Percentiles rank a stretch among this genome's conserved stretches.
phyloP scores from a whole-genome alignment of 192 early-diverging fungal genomes.

The Linnemannia hyalina region DNA sequence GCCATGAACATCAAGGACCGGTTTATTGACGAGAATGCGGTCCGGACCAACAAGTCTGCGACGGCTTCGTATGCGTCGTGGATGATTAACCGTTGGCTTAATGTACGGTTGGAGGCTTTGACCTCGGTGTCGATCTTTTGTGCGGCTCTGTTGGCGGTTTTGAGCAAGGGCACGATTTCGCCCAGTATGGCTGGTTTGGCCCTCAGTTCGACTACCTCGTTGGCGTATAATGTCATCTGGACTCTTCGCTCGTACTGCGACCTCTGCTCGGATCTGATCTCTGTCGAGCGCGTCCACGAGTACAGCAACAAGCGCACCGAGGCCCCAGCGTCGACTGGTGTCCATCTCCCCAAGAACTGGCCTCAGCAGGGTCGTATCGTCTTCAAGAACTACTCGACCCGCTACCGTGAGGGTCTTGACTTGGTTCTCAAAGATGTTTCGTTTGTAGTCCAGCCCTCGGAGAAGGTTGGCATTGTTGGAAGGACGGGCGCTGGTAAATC shows the following conservation, averaged over 20 bases:
- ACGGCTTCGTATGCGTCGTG: constrained; percentile 22
- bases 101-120: constrained; percentile 76
- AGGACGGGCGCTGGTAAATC: constrained; percentile 59
- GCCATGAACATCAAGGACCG: constrained; percentile 78
- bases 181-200: constrained; percentile 88
- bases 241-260: constrained; percentile 74
- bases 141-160: constrained; percentile 70
- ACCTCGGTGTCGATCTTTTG: constrained; percentile 74
- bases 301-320: constrained; percentile 49
- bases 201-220: constrained; percentile 80
- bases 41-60: constrained; percentile 70
- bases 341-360: constrained; percentile 41
- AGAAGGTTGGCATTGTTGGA: constrained; percentile 58
- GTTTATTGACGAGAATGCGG: constrained; percentile 62
- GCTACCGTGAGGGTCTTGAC: constrained; percentile 63
- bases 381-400: constrained; percentile 46
- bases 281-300: constrained; percentile 74
- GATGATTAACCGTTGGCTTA: constrained; percentile 81
- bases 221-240: constrained; percentile 83
- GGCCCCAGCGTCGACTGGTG: constrained; percentile 20
- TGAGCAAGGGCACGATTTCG: constrained; percentile 61
- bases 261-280: constrained; percentile 82
- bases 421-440: constrained; percentile 64
- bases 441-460: constrained; percentile 40
- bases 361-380: constrained; percentile 37